Percentiles rank a stretch among this genome's conserved stretches.
phyloP scores from a whole-genome alignment of 2,329 filamentous ascomycete species.

The Magnaporthiopsis rhizophila region DNA sequence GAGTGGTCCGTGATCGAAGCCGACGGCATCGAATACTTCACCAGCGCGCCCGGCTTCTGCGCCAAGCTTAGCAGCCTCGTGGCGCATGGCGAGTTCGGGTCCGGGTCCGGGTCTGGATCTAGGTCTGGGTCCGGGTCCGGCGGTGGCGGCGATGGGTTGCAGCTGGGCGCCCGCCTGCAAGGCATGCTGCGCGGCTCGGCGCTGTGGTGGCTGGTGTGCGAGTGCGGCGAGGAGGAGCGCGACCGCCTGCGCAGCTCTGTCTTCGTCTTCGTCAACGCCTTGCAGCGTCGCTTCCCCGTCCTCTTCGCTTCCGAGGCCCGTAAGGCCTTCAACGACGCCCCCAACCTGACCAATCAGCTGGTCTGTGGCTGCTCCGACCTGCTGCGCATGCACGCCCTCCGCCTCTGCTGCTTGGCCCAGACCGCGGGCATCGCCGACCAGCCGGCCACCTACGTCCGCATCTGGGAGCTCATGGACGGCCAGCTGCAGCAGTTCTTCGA shows the following conservation, averaged over 20 bases:
- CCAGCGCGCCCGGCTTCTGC: neutral
- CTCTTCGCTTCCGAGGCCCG: slow-evolving; percentile 22
- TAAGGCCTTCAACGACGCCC: slow-evolving; percentile 14
- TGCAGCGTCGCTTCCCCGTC: slow-evolving; percentile 24
- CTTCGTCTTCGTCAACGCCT: slow-evolving; percentile 23
- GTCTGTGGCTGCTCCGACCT: slow-evolving; percentile 44
- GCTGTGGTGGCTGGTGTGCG: slow-evolving; percentile 5
- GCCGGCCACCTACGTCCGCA: slow-evolving; percentile 41
- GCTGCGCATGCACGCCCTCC: slow-evolving; percentile 11
- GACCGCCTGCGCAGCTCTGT: slow-evolving; percentile 19
- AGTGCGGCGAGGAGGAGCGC: neutral
- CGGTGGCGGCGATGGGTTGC: neutral
- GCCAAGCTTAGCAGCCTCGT: neutral
- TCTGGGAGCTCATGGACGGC: slow-evolving; percentile 29
- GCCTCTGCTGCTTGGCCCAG: slow-evolving; percentile 34
- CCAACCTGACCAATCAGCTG: slow-evolving; percentile 32
- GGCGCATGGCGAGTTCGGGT: neutral
- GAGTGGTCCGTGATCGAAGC: neutral
- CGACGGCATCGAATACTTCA: slow-evolving; percentile 5
- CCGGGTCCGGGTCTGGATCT: too few relatives aligned
- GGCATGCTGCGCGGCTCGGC: slow-evolving; percentile 5
- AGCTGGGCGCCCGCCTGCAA: neutral
- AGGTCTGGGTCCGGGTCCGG: neutral
- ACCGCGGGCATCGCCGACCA: slow-evolving; percentile 58
- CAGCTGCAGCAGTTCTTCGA: slow-evolving; percentile 4